Conservation (phyloP, 108 stramenopile genomes). For the Nitzschia sp. region DNA sequence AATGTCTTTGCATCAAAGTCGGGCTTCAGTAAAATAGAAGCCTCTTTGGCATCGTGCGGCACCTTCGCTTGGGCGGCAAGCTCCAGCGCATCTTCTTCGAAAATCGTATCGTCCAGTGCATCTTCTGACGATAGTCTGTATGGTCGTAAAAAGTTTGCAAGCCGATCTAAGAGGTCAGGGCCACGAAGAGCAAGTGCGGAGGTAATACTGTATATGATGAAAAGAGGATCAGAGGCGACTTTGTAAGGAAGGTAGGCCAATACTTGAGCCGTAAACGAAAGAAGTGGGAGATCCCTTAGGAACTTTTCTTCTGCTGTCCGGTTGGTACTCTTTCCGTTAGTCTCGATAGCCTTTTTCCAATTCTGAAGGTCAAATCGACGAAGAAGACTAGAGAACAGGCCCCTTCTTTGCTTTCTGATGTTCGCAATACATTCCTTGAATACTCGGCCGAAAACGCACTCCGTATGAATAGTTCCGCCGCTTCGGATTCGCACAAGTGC, state of each 20-base stretch:
- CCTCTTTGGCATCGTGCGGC: conserved; percentile 47
- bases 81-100: conserved; percentile 71
- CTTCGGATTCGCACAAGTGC: conserved; percentile 56
- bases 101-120: conserved; percentile 63
- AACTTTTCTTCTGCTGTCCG: conserved; percentile 12
- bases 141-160: conserved; percentile 61
- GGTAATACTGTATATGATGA: conserved; percentile 67
- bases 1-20: conserved; percentile 42
- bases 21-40: conserved; percentile 27
- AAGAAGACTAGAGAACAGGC: conserved; percentile 63
- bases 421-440: conserved; percentile 75
- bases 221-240: conserved; percentile 68
- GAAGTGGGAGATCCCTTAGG: conserved; percentile 51
- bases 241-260: conserved; percentile 83
- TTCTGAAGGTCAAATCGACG: conserved; percentile 43
- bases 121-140: conserved; percentile 52
- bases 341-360: conserved; percentile 14
- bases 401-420: conserved; percentile 69
- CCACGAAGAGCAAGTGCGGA: conserved; percentile 67
- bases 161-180: conserved; percentile 51
- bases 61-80: conserved; percentile 43
- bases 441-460: conserved; percentile 83
- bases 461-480: conserved; percentile 36
- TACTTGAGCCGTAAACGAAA: conserved; percentile 76
- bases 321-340: background rate